Evolutionary conservation across 1,284 basidiomycete genomes (phyloP), one percentile per base, ranked within the genome.

Genomic region (Albatrellus sp.): DNA sequence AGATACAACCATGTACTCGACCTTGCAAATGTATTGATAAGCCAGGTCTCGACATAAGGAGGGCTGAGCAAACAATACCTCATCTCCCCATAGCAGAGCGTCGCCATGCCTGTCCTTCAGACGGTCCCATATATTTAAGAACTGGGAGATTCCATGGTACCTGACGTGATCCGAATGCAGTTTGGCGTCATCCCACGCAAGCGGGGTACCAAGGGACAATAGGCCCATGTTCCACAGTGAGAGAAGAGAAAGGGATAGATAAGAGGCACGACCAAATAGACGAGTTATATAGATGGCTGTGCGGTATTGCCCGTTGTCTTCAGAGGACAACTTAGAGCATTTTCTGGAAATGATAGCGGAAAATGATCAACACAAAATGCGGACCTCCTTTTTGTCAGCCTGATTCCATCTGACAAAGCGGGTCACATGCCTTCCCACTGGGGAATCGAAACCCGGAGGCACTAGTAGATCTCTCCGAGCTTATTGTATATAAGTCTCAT

Each of bases 31-130:
- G 14, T 14, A 16, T 49, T 51, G 52, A 17, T 17, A 33, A n/a
- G 11, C 6, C 31, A 38, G 24, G 24, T 7, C 24, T 24, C 4
- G 7, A 24, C 24, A 24, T 24, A 7, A 4, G 24, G 4, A 24
- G 24, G 24, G 24, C 24, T 3, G 24, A 7, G 7, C 24, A 24
- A 24, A 24, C 24, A 30, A 39, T 57, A 92, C 92, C 80, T 99
- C 96, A 58, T 99, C 96, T 28, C 96, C 96, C 96, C 96, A 99
- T n/a, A 97, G 75, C 40, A 98, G 68, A 49, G 86, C 83, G 57
- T 98, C 93, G 9, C 91, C 92, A n/a, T 78, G 74, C 47, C 90
- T 75, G 59, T 90, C 85, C 72, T 96, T 97, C 61, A 93, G 73
- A 48, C 80, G 76, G 58, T 91, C 77, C 90, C 91, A 99, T 36